Evolutionary conservation across 208 protist genomes (phyloP).

Genomic region (Trypanosoma avium): DNA sequence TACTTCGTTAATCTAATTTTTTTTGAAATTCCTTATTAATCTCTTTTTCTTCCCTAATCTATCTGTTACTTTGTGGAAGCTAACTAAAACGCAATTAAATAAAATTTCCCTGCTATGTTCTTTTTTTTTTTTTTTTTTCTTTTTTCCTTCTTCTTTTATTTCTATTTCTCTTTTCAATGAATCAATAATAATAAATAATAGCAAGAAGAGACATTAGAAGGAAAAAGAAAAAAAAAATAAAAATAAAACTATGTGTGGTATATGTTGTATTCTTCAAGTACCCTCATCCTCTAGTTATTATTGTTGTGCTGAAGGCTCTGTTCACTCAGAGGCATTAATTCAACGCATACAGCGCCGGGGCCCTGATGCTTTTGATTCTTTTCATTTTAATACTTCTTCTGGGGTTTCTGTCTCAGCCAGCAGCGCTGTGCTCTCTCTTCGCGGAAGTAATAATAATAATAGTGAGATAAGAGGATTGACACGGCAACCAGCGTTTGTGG

Average conservation of each 20-base stretch:
- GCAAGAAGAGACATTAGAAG: too few species aligned
- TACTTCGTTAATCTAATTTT: conserved; percentile 23
- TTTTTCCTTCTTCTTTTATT: conserved; percentile 20
- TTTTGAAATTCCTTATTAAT: too few species aligned
- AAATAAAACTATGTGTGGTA: conserved; percentile 29
- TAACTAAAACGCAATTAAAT: too few species aligned
- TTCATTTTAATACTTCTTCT: conserved; percentile 1
- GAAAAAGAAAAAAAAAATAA: background rate
- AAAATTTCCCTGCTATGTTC: too few species aligned
- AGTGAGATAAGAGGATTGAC: conserved; percentile 16
- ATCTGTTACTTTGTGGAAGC: too few species aligned
- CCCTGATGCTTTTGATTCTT: conserved; percentile 11
- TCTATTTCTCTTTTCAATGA: conserved; percentile 13
- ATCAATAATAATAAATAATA: too few species aligned
- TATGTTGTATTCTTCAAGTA: conserved; percentile 19
- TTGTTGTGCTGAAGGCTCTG: background rate
- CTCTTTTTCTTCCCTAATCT: too few species aligned
- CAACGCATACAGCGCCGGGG: conserved; percentile 25
- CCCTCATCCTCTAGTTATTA: too few species aligned
- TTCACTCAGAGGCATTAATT: background rate
- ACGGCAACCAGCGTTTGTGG: conserved; percentile 66
- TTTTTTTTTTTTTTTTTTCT: conserved; percentile 14
- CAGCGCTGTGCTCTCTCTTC: conserved; percentile 65
- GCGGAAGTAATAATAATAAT: conserved; percentile 31
- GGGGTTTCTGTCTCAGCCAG: conserved; percentile 39